Evolutionary conservation across 345 rosid genomes (phyloP).

Genomic region (Zanthoxylum bungeanum): DNA sequence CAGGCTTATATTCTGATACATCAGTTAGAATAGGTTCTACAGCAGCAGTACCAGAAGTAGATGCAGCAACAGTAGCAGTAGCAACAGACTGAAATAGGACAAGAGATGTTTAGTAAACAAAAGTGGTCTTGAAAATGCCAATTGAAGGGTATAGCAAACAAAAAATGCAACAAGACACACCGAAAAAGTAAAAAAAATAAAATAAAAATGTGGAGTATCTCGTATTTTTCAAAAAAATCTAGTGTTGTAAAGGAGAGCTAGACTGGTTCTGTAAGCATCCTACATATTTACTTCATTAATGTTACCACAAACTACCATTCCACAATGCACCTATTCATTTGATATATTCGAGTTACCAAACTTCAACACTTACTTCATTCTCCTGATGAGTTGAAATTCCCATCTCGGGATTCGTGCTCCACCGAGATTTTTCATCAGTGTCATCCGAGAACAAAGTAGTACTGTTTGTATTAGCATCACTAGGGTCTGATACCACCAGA

Average conservation of each 20-base stretch:
- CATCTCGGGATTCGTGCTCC: constrained; percentile 54
- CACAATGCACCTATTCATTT: not conserved
- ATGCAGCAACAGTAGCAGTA: constrained; percentile 6
- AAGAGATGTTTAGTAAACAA: constrained; percentile 3
- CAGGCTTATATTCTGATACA: constrained; percentile 35
- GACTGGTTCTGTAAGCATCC: not conserved
- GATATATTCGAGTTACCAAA: constrained; percentile 7
- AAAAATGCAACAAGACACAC: not conserved
- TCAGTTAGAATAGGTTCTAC: constrained; percentile 35
- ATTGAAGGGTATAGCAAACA: not conserved
- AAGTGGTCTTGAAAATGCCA: not conserved
- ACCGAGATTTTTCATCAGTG: constrained; percentile 80
- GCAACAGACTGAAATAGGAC: constrained; percentile 24
- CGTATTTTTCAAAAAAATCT: not conserved
- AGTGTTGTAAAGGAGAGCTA: not conserved
- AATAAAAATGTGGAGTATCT: not conserved
- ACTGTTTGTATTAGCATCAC: constrained; percentile 92
- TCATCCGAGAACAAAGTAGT: constrained; percentile 89
- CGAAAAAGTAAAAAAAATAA: not conserved
- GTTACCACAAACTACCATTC: not conserved
- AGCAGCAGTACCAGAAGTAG: constrained; percentile 9
- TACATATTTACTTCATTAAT: not conserved
- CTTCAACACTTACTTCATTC: constrained; percentile 61
- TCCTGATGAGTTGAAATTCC: constrained; percentile 57
- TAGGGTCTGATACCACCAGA: constrained; percentile 81